Evolutionary conservation across 345 rosid genomes (phyloP).

Genomic region (Lumnitzera littorea): DNA sequence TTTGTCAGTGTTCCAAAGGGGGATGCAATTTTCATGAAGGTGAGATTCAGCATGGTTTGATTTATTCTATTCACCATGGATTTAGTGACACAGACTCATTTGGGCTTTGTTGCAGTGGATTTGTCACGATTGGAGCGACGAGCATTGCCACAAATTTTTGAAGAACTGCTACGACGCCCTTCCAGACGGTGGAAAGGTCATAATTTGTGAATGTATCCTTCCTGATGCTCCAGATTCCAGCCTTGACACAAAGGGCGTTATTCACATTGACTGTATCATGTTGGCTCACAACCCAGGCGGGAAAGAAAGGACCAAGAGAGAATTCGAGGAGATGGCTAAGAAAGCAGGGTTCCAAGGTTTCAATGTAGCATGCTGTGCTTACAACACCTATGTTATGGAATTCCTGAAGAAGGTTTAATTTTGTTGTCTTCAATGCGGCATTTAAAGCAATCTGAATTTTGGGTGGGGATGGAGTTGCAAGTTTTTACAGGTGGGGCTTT

Average conservation of each 20-base stretch:
- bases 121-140: slow-evolving; percentile 94
- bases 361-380: slow-evolving; percentile 48
- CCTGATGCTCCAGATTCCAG: slow-evolving; percentile 72
- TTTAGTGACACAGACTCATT: too few species aligned
- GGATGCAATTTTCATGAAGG: slow-evolving; percentile 95
- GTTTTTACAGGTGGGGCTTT: not conserved
- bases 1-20: slow-evolving; percentile 67
- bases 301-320: slow-evolving; percentile 80
- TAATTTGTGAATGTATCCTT: slow-evolving; percentile 66
- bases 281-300: slow-evolving; percentile 95
- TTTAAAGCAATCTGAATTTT: not conserved
- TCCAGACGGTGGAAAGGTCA: slow-evolving; percentile 70
- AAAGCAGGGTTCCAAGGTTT: slow-evolving; percentile 74
- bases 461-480: not conserved
- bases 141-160: slow-evolving; percentile 56
- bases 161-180: slow-evolving; percentile 71
- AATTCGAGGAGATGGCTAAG: slow-evolving; percentile 67
- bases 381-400: slow-evolving; percentile 62
- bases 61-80: too few species aligned
- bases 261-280: slow-evolving; percentile 82
- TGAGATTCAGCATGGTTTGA: slow-evolving; percentile 11
- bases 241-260: slow-evolving; percentile 49
- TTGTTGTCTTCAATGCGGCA: not conserved
- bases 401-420: slow-evolving; percentile 45
- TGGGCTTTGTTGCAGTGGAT: slow-evolving; percentile 49